Percentiles rank a stretch among this genome's conserved stretches.
These are phyloP conservation scores for Cystobasidiaceae sp. DNA, from an alignment of 1,284 basidiomycete species.

Conservation along the genomic window DNA sequence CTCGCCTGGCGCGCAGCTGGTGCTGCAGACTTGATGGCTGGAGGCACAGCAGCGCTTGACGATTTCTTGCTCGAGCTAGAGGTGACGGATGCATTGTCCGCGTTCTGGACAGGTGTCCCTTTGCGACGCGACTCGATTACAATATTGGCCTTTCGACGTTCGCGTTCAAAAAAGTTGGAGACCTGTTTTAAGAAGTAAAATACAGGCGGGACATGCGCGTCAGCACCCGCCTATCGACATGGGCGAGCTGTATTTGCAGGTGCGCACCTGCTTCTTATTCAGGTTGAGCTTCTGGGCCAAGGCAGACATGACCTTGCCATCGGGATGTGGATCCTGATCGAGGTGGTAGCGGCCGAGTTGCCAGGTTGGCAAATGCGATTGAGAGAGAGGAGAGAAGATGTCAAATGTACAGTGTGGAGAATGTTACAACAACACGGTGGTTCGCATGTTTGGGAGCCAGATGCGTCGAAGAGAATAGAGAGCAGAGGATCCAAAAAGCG, in stretches of 20 bases:
- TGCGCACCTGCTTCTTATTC: slow-evolving; percentile 31
- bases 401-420: neutral
- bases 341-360: neutral
- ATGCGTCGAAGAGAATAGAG: too few relatives aligned
- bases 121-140: slow-evolving; percentile 23
- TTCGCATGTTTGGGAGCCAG: too few relatives aligned
- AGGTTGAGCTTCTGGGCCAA: slow-evolving; percentile 17
- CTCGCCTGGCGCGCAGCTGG: neutral
- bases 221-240: neutral
- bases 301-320: slow-evolving; percentile 25
- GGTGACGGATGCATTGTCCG: neutral
- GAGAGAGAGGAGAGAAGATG: neutral
- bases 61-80: neutral
- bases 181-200: neutral
- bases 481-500: too few relatives aligned
- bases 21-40: neutral
- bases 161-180: slow-evolving; percentile 29
- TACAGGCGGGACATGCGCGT: too few relatives aligned
- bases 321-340: slow-evolving; percentile 26
- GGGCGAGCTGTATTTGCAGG: too few relatives aligned
- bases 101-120: neutral
- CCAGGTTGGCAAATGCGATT: neutral
- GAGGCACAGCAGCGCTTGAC: neutral
- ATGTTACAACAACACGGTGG: neutral
- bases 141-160: slow-evolving; percentile 24